phyloP scores from a whole-genome alignment of 805 yeast species.

The Starmerella stigmatis region DNA sequence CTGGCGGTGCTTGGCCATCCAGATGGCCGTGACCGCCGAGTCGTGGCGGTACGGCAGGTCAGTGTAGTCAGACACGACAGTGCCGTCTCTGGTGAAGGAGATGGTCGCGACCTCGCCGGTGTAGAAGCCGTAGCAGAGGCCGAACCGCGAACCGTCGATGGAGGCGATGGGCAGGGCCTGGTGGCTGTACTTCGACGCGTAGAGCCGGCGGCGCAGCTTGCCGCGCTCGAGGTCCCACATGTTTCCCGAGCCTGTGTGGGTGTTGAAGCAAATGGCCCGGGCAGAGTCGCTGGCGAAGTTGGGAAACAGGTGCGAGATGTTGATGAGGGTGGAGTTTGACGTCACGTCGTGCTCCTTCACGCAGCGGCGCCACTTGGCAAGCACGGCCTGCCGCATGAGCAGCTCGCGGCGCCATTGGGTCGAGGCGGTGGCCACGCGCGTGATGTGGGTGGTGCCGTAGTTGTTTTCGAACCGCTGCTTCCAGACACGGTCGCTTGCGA shows the following conservation, averaged over 20 bases:
- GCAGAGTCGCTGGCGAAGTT: slow-evolving; percentile 22
- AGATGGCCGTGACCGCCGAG: slow-evolving; percentile 23
- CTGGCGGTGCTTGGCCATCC: slow-evolving; percentile 23
- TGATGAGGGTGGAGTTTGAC: slow-evolving; percentile 21
- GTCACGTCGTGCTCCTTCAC: slow-evolving; percentile 24
- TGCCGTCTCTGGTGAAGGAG: slow-evolving; percentile 24
- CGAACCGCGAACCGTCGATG: slow-evolving; percentile 28
- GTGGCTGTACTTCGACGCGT: slow-evolving; percentile 20
- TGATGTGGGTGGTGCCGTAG: slow-evolving; percentile 23
- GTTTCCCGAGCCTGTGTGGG: slow-evolving; percentile 23
- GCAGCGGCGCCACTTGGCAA: slow-evolving; percentile 26
- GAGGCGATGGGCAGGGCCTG: slow-evolving; percentile 15
- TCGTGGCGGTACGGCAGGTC: slow-evolving; percentile 22
- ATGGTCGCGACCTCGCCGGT: slow-evolving; percentile 24
- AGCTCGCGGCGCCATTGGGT: slow-evolving; percentile 29
- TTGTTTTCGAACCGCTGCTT: slow-evolving; percentile 22
- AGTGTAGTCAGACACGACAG: slow-evolving; percentile 23
- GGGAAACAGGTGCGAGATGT: slow-evolving; percentile 21
- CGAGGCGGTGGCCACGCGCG: slow-evolving; percentile 21
- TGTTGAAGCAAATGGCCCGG: slow-evolving; percentile 24
- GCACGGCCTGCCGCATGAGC: slow-evolving; percentile 22
- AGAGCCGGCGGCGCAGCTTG: slow-evolving; percentile 23
- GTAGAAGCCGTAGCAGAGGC: slow-evolving; percentile 26
- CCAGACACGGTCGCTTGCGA: slow-evolving; percentile 29
- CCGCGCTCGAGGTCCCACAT: slow-evolving; percentile 29